phyloP scores from a whole-genome alignment of 176 grass and related monocot genomes.

The Pontederia paniculata region DNA sequence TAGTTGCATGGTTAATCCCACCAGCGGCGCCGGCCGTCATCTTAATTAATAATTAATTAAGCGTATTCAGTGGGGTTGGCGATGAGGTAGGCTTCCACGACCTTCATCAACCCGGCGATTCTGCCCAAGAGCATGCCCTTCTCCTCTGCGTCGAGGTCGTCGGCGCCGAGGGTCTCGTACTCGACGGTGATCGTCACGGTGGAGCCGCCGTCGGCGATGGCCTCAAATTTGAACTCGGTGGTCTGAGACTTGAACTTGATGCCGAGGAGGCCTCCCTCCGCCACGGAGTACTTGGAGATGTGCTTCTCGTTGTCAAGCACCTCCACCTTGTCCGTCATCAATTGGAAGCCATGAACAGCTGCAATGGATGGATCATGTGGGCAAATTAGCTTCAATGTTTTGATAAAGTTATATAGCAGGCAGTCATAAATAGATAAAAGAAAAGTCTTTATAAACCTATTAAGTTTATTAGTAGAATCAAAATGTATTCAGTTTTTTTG shows the following conservation, averaged over 20 bases:
- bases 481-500: too few species aligned
- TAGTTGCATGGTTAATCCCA: too few species aligned
- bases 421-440: too few species aligned
- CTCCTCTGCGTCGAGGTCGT: conserved; percentile 3
- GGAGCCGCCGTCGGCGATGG: conserved; percentile 1
- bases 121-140: not conserved
- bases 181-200: conserved; percentile 19
- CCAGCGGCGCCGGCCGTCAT: too few species aligned
- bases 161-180: conserved; percentile 21
- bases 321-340: too few species aligned
- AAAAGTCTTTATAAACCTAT: too few species aligned
- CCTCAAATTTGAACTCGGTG: conserved; percentile 15
- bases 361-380: too few species aligned
- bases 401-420: too few species aligned
- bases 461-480: too few species aligned
- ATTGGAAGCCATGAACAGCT: too few species aligned
- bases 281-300: not conserved
- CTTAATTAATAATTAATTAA: too few species aligned
- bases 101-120: conserved; percentile 4
- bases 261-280: conserved; percentile 7
- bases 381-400: too few species aligned
- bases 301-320: not conserved
- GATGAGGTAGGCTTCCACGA: conserved; percentile 30
- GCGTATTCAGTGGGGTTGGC: conserved; percentile 21
- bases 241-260: conserved; percentile 15